Percentiles rank a stretch among this genome's conserved stretches.
Evolutionary conservation across 768 basidiomycete genomes (phyloP).

Genomic region (Mycena sanguinolenta): DNA sequence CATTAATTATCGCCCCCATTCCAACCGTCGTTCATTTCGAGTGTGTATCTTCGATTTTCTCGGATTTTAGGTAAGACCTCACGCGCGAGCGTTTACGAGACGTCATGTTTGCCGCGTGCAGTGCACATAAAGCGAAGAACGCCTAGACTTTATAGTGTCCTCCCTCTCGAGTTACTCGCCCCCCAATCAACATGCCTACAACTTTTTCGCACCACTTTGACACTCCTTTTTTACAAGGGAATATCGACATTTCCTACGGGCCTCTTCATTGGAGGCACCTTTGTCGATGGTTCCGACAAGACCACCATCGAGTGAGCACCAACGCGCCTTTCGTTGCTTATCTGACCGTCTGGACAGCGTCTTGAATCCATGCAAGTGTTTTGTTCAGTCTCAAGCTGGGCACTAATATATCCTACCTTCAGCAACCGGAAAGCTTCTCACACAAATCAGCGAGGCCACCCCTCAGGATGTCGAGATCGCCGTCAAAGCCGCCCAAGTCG

Average conservation of each 20-base stretch:
- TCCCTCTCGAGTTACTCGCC: too few species aligned
- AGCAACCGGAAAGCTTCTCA: conserved; percentile 77
- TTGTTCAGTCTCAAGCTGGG: neutral
- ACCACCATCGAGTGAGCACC: conserved; percentile 79
- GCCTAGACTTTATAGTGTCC: too few species aligned
- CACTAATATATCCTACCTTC: conserved; percentile 21
- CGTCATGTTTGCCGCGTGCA: too few species aligned
- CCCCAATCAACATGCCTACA: conserved; percentile 54
- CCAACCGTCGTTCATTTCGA: too few species aligned
- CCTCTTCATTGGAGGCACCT: conserved; percentile 80
- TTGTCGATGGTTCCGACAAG: conserved; percentile 65
- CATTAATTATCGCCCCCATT: too few species aligned
- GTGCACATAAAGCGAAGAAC: too few species aligned
- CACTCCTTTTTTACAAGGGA: conserved; percentile 59
- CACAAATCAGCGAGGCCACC: conserved; percentile 69
- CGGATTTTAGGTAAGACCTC: too few species aligned
- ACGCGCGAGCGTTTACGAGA: too few species aligned
- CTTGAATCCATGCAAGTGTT: conserved; percentile 64
- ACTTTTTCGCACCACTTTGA: conserved; percentile 60
- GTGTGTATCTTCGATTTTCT: too few species aligned
- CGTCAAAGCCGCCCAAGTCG: conserved; percentile 70
- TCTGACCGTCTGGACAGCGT: conserved; percentile 53
- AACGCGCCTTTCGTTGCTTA: neutral
- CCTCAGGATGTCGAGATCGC: conserved; percentile 82
- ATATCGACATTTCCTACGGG: conserved; percentile 64